A percentile compares a stretch with the other conserved stretches of the same genome.
Conservation (phyloP, 1,284 basidiomycete genomes). For the Meripilus lineatus region DNA sequence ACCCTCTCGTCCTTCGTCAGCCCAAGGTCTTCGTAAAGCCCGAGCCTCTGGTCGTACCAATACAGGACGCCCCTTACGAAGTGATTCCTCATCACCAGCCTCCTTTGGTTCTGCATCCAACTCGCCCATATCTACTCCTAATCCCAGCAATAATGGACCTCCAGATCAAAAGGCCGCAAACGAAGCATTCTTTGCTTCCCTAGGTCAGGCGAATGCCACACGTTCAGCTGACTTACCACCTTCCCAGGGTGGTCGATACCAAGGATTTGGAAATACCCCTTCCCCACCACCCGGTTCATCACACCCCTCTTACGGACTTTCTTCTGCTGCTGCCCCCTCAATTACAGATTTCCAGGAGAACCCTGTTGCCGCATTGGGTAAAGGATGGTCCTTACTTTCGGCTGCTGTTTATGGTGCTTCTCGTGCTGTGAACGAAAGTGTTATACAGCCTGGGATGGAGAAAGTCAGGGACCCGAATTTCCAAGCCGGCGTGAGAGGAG, state of each 20-base stretch:
- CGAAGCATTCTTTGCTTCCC: slow-evolving; percentile 68
- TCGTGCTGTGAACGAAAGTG: slow-evolving; percentile 69
- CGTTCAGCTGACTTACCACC: slow-evolving; percentile 72
- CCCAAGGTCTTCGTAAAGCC: slow-evolving; percentile 74
- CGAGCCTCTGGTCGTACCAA: slow-evolving; percentile 57
- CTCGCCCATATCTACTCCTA: slow-evolving; percentile 33
- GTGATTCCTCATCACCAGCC: slow-evolving; percentile 45
- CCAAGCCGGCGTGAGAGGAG: slow-evolving; percentile 65
- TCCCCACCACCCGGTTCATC: slow-evolving; percentile 42
- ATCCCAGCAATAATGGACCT: slow-evolving; percentile 18
- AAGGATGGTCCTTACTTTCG: slow-evolving; percentile 83
- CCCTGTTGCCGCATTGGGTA: slow-evolving; percentile 70
- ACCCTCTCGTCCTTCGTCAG: slow-evolving; percentile 54
- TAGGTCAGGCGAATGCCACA: slow-evolving; percentile 69
- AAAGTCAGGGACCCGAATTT: slow-evolving; percentile 72
- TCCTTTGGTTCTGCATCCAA: slow-evolving; percentile 42
- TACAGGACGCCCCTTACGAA: slow-evolving; percentile 40
- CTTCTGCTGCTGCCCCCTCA: slow-evolving; percentile 67
- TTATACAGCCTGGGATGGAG: slow-evolving; percentile 80
- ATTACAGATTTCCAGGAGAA: slow-evolving; percentile 75
- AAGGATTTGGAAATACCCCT: slow-evolving; percentile 78
- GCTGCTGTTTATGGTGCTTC: slow-evolving; percentile 70
- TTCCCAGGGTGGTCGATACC: slow-evolving; percentile 81
- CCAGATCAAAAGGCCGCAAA: slow-evolving; percentile 67
- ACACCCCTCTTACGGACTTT: slow-evolving; percentile 58